These are phyloP conservation scores for Chlamydomonas urium DNA, from an alignment of 139 green algal species.

Conservation along the genomic window DNA sequence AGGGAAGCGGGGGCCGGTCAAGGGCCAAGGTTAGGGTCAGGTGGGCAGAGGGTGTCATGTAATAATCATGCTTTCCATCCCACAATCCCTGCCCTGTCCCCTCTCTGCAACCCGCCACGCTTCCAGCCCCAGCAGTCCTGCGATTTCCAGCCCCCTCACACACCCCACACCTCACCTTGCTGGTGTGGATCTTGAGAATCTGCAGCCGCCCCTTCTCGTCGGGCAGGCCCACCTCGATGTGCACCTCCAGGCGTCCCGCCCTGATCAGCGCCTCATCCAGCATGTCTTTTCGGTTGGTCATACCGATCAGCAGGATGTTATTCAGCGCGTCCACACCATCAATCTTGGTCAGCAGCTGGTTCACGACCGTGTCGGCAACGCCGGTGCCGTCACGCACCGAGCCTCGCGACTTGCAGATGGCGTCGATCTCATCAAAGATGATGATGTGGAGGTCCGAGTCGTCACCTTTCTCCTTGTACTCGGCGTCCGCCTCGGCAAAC, in stretches of 20 bases:
- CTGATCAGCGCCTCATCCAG: conserved; percentile 97
- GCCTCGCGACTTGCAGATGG: conserved; percentile 94
- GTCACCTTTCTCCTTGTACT: conserved; percentile 73
- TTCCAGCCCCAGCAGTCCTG: neutral
- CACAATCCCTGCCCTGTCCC: too few species aligned
- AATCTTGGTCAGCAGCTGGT: conserved; percentile 99
- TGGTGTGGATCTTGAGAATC: conserved; percentile 93
- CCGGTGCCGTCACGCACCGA: conserved; percentile 72
- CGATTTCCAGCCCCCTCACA: too few species aligned
- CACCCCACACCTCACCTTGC: too few species aligned
- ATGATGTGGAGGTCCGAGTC: conserved; percentile 95
- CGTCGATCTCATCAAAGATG: conserved; percentile 99
- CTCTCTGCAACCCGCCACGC: too few species aligned
- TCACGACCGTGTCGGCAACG: conserved; percentile 96
- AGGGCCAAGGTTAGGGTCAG: neutral
- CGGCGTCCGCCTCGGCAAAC: conserved; percentile 91
- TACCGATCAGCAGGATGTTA: conserved; percentile 98
- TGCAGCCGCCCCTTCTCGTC: conserved; percentile 88
- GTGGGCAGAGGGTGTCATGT: too few species aligned
- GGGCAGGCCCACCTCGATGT: conserved; percentile 96
- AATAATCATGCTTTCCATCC: too few species aligned
- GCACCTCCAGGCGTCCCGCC: conserved; percentile 90
- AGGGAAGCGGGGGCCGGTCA: neutral
- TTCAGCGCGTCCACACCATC: conserved; percentile 98
- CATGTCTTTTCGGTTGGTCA: conserved; percentile 78